Evolutionary conservation across 345 rosid species (phyloP), one percentile per base, ranked within the genome.

Genomic region (Erucastrum elatum): DNA sequence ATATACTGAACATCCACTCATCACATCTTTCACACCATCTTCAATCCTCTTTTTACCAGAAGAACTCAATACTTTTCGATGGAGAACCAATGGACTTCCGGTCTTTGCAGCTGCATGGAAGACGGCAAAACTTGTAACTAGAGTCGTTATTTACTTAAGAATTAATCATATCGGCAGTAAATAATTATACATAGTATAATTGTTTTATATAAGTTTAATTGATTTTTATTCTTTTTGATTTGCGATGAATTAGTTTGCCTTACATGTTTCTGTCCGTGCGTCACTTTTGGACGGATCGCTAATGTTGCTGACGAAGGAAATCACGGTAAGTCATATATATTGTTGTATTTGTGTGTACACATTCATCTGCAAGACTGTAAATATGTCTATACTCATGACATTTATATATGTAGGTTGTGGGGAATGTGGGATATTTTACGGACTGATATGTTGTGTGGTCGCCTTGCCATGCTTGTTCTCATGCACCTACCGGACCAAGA

Each of bases 401-500:
- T 68, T 6, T 7, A 33, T 60, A 35, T 25, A 15, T 77, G 67
- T 75, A 90, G 97, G 87, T 1, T 90, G 91, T 70, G 88, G 39
- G 25, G 82, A 76, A 4, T 88, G 87, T 49, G 94, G 87, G 25
- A 0, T 81, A n/a, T 15, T 87, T 27, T 91, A 91, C 25, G 86
- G 84, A 1, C 16, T 75, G 77, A 74, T 87, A 21, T 71, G 70
- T 0, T 72, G 9, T 35, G 73, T 72, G 64, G 71, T 84, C 4
- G 84, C 25, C 8, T 2, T 85, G 72, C 97, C 94, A 2, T 90
- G 89, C 81, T 70, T 90, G 74, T 26, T 83, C 55, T 91, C 97
- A 53, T 90, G 94, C 82, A 71, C 86, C 0, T 90, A 86, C 72
- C 85, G 94, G 4, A 79, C 90, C 3, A 90, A 88, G 85, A 85